Percentiles rank a stretch among this genome's conserved stretches.
These are phyloP conservation scores for Ascochyta rabiei DNA, from an alignment of 2,329 filamentous ascomycete species.

Conservation along the genomic window DNA sequence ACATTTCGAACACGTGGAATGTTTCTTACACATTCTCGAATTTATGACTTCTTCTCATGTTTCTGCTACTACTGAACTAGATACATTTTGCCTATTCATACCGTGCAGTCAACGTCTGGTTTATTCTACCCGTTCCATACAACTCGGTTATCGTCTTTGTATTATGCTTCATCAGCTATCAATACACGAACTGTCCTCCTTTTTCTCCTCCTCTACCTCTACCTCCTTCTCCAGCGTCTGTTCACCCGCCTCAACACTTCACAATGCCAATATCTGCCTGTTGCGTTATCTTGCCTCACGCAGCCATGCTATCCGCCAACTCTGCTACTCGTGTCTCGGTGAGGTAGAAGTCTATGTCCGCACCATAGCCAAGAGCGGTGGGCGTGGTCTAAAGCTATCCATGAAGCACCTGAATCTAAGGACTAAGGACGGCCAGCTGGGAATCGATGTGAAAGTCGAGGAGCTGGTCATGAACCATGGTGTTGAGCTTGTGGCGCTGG, in stretches of 20 bases:
- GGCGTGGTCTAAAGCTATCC: neutral
- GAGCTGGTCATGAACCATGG: neutral
- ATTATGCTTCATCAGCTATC: too few relatives aligned
- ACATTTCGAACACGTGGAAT: too few relatives aligned
- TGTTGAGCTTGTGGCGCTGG: neutral
- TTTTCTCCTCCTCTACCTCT: too few relatives aligned
- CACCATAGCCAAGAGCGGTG: neutral
- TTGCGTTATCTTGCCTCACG: conserved; percentile 11
- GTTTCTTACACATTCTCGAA: too few relatives aligned
- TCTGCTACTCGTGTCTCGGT: conserved; percentile 7
- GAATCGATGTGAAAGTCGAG: neutral
- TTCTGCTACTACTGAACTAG: too few relatives aligned
- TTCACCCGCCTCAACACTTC: neutral
- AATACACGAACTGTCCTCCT: too few relatives aligned
- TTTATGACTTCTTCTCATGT: too few relatives aligned
- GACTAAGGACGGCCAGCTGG: neutral
- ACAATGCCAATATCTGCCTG: conserved; percentile 9
- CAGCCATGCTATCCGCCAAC: conserved; percentile 4
- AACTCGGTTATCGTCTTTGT: too few relatives aligned
- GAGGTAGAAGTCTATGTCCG: neutral
- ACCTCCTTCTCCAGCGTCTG: too few relatives aligned
- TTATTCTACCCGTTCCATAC: too few relatives aligned
- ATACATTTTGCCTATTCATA: too few relatives aligned
- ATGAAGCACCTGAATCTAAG: neutral
- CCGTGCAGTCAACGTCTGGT: too few relatives aligned